Percentiles rank a stretch among this genome's conserved stretches.
phyloP scores from a whole-genome alignment of 2,329 filamentous ascomycete species.

The Aspergillaceae sp. region DNA sequence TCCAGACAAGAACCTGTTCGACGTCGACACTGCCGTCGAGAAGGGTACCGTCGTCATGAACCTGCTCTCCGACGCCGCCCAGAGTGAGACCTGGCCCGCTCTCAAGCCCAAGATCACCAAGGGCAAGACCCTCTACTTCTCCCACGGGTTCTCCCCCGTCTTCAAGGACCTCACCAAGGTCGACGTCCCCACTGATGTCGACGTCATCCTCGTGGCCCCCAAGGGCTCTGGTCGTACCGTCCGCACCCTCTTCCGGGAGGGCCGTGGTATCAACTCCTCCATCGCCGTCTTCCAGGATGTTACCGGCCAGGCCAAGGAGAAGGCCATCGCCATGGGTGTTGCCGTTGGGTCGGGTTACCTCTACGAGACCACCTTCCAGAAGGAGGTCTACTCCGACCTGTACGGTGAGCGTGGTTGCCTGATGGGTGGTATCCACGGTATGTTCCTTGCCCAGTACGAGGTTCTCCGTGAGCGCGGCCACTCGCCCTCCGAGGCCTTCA shows the following conservation, averaged over 20 bases:
- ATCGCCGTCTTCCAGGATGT: slow-evolving; percentile 98
- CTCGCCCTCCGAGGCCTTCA: slow-evolving; percentile 97
- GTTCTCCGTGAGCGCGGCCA: slow-evolving; percentile 98
- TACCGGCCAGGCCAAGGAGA: slow-evolving; percentile 95
- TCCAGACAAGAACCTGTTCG: slow-evolving; percentile 96
- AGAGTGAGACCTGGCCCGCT: slow-evolving; percentile 96
- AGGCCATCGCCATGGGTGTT: slow-evolving; percentile 91
- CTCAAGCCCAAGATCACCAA: slow-evolving; percentile 98
- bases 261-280: slow-evolving; percentile 99
- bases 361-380: slow-evolving; percentile 99
- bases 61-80: slow-evolving; percentile 92
- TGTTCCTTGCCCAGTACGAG: slow-evolving; percentile 99
- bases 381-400: slow-evolving; percentile 99
- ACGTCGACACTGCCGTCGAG: slow-evolving; percentile 90
- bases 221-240: slow-evolving; percentile 99
- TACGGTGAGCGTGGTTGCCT: slow-evolving; percentile 99
- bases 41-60: slow-evolving; percentile 98
- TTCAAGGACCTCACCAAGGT: slow-evolving; percentile 99
- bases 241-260: slow-evolving; percentile 96
- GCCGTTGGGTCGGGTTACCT: slow-evolving; percentile 97
- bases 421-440: slow-evolving; percentile 99
- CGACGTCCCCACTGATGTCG: slow-evolving; percentile 87
- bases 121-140: slow-evolving; percentile 99
- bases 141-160: slow-evolving; percentile 98
- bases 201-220: slow-evolving; percentile 98